phyloP scores from a whole-genome alignment of 2,329 filamentous ascomycete species.

The Sclerotinia nivalis region DNA sequence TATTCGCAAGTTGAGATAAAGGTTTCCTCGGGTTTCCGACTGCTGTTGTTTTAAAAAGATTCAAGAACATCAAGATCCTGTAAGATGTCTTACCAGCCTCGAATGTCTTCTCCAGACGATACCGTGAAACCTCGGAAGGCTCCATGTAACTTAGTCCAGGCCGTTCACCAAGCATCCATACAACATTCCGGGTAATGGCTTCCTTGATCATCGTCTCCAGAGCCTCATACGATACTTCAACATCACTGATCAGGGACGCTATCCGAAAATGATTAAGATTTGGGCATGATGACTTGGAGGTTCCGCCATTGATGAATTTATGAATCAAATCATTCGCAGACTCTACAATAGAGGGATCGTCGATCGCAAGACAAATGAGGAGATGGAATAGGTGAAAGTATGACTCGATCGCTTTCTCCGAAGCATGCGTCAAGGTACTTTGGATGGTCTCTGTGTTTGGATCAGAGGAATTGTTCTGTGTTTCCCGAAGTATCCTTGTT shows the following conservation, averaged over 20 bases:
- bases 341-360: conserved; percentile 42
- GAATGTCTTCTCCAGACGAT: conserved; percentile 51
- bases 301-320: conserved; percentile 45
- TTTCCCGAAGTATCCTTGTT: conserved; percentile 42
- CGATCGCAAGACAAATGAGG: conserved; percentile 49
- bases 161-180: conserved; percentile 50
- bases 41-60: conserved; percentile 50
- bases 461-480: conserved; percentile 19
- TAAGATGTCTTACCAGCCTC: conserved; percentile 50
- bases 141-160: conserved; percentile 52
- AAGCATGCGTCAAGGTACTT: conserved; percentile 50
- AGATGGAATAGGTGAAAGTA: conserved; percentile 56
- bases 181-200: conserved; percentile 52
- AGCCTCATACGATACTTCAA: conserved; percentile 45
- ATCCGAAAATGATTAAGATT: conserved; percentile 53
- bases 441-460: conserved; percentile 29
- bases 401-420: conserved; percentile 54
- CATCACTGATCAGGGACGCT: conserved; percentile 49
- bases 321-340: conserved; percentile 46
- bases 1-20: conserved; percentile 46
- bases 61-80: conserved; percentile 54
- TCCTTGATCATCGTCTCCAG: conserved; percentile 50
- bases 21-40: conserved; percentile 43
- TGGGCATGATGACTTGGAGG: conserved; percentile 47
- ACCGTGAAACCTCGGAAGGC: conserved; percentile 44